Evolutionary conservation across 2,329 filamentous ascomycete species (phyloP).

Genomic region (Fusarium sp.): DNA sequence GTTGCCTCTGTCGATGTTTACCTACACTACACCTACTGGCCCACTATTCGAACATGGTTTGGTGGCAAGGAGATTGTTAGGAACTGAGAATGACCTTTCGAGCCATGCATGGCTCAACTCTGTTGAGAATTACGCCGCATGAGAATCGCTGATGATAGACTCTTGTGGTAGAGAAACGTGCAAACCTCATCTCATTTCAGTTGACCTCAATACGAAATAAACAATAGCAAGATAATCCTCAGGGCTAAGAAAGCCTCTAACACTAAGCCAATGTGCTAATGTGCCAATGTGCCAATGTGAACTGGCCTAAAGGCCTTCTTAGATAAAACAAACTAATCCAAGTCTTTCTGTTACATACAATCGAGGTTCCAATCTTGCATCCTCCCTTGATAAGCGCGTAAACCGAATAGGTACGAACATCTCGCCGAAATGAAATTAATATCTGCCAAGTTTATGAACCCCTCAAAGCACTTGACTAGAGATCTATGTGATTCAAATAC

Average conservation of each 20-base stretch:
- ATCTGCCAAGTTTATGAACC: neutral
- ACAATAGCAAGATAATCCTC: neutral
- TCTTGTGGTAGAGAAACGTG: neutral
- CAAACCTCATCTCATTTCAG: neutral
- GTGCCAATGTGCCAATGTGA: neutral
- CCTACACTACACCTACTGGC: constrained; percentile 45
- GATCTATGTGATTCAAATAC: too few relatives aligned
- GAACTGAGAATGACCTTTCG: neutral
- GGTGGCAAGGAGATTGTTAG: neutral
- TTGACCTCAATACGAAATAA: neutral
- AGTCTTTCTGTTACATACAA: neutral
- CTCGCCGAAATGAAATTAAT: neutral
- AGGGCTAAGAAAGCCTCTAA: neutral
- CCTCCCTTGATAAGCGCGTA: neutral
- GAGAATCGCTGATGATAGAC: neutral
- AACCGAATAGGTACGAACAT: neutral
- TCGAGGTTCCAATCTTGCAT: neutral
- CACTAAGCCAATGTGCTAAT: neutral
- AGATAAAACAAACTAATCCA: neutral
- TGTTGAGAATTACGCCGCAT: too few relatives aligned
- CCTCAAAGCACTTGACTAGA: too few relatives aligned
- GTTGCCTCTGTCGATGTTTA: constrained; percentile 40
- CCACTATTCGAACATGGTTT: constrained; percentile 26
- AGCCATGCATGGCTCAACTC: neutral
- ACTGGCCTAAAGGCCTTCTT: neutral